Evolutionary conservation across 2,329 filamentous ascomycete genomes (phyloP).

Genomic region (Microdochium bolleyi): DNA sequence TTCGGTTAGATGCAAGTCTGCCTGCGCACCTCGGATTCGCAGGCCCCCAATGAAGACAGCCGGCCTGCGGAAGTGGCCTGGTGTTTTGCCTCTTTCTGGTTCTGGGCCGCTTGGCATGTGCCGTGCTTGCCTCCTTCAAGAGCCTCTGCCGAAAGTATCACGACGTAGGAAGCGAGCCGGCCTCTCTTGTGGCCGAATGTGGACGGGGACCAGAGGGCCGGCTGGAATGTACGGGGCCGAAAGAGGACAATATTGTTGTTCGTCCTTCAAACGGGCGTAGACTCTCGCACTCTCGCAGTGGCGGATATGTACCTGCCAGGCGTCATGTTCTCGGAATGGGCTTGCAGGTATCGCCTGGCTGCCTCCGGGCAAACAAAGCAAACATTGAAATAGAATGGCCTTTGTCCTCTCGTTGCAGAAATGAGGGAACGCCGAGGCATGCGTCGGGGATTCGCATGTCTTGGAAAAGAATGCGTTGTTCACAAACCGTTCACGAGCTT

Average conservation of each 20-base stretch:
- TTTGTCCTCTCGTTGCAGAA: background rate
- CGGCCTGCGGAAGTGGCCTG: too few species aligned
- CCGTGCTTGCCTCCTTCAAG: background rate
- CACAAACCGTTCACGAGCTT: background rate
- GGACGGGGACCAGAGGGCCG: too few species aligned
- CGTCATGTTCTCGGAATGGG: conserved; percentile 1
- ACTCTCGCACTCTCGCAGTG: too few species aligned
- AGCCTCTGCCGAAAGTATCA: background rate
- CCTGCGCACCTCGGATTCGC: too few species aligned
- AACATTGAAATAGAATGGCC: background rate
- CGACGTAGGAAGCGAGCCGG: background rate
- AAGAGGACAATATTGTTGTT: background rate
- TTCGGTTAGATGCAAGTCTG: background rate
- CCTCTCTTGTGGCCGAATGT: too few species aligned
- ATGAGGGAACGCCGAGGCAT: background rate
- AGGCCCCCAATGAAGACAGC: too few species aligned
- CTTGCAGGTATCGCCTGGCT: background rate
- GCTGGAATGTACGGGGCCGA: background rate
- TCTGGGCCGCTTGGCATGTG: background rate
- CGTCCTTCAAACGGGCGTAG: too few species aligned
- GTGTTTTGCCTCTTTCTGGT: too few species aligned
- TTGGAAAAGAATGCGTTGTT: background rate
- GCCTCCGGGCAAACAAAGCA: too few species aligned
- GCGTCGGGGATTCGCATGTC: background rate
- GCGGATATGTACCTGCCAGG: too few species aligned